Evolutionary conservation across 371 early-diverging fungal species (phyloP).

Genomic region (Mortierella sp.): DNA sequence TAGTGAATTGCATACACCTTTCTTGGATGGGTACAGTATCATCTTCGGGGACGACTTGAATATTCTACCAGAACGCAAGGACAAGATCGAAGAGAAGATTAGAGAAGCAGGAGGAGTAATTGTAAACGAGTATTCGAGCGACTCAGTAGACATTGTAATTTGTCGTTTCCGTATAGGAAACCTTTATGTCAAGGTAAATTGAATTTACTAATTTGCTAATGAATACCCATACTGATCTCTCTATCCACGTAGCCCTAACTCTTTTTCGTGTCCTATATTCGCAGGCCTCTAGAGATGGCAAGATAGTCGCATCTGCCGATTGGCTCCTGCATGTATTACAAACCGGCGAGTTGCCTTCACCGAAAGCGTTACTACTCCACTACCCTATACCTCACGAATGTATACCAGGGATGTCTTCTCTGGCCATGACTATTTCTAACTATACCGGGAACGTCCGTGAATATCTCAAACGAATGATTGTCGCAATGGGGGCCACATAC

Average conservation of each 20-base stretch:
- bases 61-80: conserved; percentile 31
- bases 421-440: conserved; percentile 75
- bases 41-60: conserved; percentile 35
- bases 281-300: conserved; percentile 72
- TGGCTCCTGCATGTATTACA: conserved; percentile 47
- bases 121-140: conserved; percentile 41
- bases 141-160: conserved; percentile 69
- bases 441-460: conserved; percentile 77
- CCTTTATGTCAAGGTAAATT: conserved; percentile 61
- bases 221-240: background rate
- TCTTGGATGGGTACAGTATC: conserved; percentile 27
- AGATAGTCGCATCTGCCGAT: conserved; percentile 65
- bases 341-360: conserved; percentile 36
- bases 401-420: conserved; percentile 32
- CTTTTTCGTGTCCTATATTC: background rate
- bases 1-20: background rate
- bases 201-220: background rate
- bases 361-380: conserved; percentile 47
- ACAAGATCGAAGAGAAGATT: conserved; percentile 59
- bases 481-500: conserved; percentile 74
- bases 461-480: conserved; percentile 75
- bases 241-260: background rate
- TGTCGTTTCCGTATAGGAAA: conserved; percentile 67
- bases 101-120: conserved; percentile 69
- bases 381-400: conserved; percentile 40